A percentile compares a stretch with the other conserved stretches of the same genome.
Conservation (phyloP, 1,139 yeast genomes). For the Hyphopichia burtonii region DNA sequence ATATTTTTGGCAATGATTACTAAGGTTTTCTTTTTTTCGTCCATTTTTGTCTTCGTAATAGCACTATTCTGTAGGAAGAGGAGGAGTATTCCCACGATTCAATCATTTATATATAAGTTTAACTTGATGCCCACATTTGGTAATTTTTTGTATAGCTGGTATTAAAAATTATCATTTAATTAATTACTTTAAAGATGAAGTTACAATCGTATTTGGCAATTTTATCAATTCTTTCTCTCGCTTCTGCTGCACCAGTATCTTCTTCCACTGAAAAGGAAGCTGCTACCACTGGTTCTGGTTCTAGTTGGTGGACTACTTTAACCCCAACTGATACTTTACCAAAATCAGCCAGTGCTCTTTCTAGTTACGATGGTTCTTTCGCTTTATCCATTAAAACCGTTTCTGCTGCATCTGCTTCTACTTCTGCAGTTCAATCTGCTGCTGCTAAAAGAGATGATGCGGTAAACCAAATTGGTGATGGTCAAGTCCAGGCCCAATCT, state of each 20-base stretch:
- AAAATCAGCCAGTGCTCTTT: slow-evolving; percentile 17
- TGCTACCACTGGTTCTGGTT: slow-evolving; percentile 21
- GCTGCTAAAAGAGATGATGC: slow-evolving; percentile 16
- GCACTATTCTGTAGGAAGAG: background rate
- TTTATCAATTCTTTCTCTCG: slow-evolving; percentile 2
- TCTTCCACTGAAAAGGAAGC: background rate
- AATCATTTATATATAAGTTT: background rate
- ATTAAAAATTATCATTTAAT: background rate
- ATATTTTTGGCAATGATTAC: background rate
- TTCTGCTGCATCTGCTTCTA: slow-evolving; percentile 15
- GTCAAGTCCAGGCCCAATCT: slow-evolving; percentile 47
- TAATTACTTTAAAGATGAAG: slow-evolving; percentile 2
- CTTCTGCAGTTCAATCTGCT: slow-evolving; percentile 16
- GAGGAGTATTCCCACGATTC: background rate
- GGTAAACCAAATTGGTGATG: slow-evolving; percentile 28
- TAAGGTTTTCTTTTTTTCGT: background rate
- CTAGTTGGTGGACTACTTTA: slow-evolving; percentile 22
- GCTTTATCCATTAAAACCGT: slow-evolving; percentile 25
- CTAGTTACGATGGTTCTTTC: slow-evolving; percentile 25
- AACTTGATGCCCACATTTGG: slow-evolving; percentile 1
- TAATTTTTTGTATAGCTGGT: background rate
- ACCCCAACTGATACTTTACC: slow-evolving; percentile 26
- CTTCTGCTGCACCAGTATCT: slow-evolving; percentile 5
- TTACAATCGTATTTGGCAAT: slow-evolving; percentile 3
- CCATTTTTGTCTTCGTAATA: background rate